Evolutionary conservation across 1,284 basidiomycete genomes (phyloP).

Genomic region (Dichomitus squalens): DNA sequence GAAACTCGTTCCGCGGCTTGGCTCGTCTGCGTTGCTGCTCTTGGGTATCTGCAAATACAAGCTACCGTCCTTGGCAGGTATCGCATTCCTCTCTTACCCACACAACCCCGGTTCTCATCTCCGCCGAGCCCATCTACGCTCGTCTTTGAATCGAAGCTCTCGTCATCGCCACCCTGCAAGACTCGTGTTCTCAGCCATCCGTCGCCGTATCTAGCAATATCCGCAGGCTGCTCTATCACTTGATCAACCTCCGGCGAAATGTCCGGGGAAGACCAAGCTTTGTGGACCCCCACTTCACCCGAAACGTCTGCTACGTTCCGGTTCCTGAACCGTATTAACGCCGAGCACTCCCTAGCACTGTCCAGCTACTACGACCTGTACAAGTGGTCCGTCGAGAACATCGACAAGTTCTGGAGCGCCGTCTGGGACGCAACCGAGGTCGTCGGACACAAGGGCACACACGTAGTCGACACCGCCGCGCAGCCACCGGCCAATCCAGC

Average conservation of each 20-base stretch:
- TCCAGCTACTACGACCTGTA: slow-evolving; percentile 69
- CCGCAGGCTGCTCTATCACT: neutral
- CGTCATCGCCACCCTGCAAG: slow-evolving; percentile 9
- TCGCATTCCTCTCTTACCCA: neutral
- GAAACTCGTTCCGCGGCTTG: neutral
- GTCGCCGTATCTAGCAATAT: neutral
- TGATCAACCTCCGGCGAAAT: neutral
- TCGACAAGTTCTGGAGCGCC: slow-evolving; percentile 73
- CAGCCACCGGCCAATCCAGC: slow-evolving; percentile 71
- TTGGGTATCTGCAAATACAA: neutral
- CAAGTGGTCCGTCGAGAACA: slow-evolving; percentile 66
- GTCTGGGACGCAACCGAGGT: slow-evolving; percentile 78
- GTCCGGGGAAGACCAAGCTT: slow-evolving; percentile 21
- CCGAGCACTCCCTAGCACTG: slow-evolving; percentile 49
- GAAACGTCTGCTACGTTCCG: slow-evolving; percentile 53
- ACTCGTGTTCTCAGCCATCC: neutral
- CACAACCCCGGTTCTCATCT: neutral
- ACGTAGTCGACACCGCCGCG: slow-evolving; percentile 62
- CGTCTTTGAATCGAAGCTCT: neutral
- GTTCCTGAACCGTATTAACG: slow-evolving; percentile 63
- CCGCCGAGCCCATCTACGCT: neutral
- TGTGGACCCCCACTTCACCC: slow-evolving; percentile 55
- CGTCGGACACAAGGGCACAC: slow-evolving; percentile 60
- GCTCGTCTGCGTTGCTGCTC: neutral
- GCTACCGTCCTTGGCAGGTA: neutral